Base-by-base conservation (phyloP, 2,329 filamentous ascomycete species). In the Cercospora canescens region DNA sequence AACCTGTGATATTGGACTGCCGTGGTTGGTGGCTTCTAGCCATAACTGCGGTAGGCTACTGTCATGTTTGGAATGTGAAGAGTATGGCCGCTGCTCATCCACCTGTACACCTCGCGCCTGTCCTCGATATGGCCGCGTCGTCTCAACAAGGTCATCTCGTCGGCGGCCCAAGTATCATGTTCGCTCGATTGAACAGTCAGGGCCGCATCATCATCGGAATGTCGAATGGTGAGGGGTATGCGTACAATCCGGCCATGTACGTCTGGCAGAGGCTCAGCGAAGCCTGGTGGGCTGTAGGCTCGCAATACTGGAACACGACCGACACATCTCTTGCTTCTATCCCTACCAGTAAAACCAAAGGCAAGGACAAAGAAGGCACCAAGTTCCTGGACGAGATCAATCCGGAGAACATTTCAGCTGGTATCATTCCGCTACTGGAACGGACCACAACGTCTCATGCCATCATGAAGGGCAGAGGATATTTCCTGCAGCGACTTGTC, bases 271-370 rank as follows among this genome's bases (percentile, higher is more conserved):
- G 94, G 9, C 84, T 99, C n/a, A 96, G 93, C 2, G 96, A 99
- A 77, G 87, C 92, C 1, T 99, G 95, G 95, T 99, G 95, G 93
- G 94, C 94, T 0, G 93, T 98, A 0, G 94, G 94, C 18, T 96
- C 92, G 72, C 95, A 99, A 77, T 99, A 99, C 78, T 99, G 95
- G 96, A 98, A 99, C 79, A 96, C 93, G 0, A 96, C 93, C 61
- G 95, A 97, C 74, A 93, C 93, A 1, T 93, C 93, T 0, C 88
- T 97, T 61, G 89, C 91, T 56, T 91, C 93, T 59, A 80, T 97
- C 39, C 89, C 93, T 70, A 88, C 91, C 2, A 89, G 88, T 1
- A 59, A 58, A 1, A 69, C 66, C n/a, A 35, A 59, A 2, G 71
- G 68, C n/a, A 50, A 69, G 24, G 62, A 65, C 30, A 59, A 32